Conservation (phyloP, 2,329 filamentous ascomycete species). For the Neopestalotiopsis clavispora region DNA sequence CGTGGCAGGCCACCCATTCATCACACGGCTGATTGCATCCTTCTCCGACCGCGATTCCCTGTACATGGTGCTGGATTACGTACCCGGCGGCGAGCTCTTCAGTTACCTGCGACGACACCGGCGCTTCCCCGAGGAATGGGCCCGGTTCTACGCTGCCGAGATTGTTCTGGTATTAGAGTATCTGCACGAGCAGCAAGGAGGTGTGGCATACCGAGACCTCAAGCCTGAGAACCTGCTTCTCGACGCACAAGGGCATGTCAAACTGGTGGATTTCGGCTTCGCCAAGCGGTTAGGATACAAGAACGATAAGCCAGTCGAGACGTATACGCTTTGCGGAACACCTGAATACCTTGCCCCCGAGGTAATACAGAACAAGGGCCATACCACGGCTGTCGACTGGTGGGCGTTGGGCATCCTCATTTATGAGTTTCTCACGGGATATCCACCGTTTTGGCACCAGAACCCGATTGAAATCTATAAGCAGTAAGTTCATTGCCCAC, state of each 20-base stretch:
- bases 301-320: constrained; percentile 62
- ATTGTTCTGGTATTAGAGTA: constrained; percentile 83
- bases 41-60: constrained; percentile 81
- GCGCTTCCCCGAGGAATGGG: constrained; percentile 78
- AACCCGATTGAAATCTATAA: constrained; percentile 89
- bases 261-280: constrained; percentile 85
- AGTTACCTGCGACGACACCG: constrained; percentile 79
- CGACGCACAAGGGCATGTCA: constrained; percentile 78
- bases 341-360: constrained; percentile 85
- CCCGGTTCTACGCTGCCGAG: constrained; percentile 83
- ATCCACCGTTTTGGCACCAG: constrained; percentile 86
- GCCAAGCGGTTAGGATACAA: constrained; percentile 74
- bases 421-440: constrained; percentile 84
- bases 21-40: constrained; percentile 77
- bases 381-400: constrained; percentile 81
- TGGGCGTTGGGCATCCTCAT: constrained; percentile 86
- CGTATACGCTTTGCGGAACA: constrained; percentile 83
- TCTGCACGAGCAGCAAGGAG: constrained; percentile 78
- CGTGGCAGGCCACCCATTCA: constrained; percentile 82
- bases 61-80: constrained; percentile 84
- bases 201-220: constrained; percentile 79
- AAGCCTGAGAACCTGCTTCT: constrained; percentile 85
- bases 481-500: constrained; percentile 51
- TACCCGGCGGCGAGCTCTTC: constrained; percentile 84
- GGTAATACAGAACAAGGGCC: constrained; percentile 82